phyloP scores from a whole-genome alignment of 495 filamentous ascomycete species.

The Penicillium arizonense region DNA sequence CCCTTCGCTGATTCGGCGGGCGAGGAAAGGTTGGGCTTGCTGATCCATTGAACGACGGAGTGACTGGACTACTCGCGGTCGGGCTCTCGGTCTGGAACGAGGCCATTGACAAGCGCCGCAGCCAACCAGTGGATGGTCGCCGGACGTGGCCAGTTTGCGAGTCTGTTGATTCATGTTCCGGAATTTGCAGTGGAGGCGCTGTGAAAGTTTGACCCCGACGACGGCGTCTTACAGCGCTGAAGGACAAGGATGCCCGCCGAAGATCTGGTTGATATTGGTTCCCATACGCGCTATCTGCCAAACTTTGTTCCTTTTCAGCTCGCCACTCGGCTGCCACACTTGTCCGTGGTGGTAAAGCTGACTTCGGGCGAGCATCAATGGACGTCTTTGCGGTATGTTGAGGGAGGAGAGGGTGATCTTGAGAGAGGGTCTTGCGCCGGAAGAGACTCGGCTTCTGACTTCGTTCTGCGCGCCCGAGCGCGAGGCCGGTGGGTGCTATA shows the following conservation, averaged over 20 bases:
- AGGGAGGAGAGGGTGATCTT: slow-evolving; percentile 20
- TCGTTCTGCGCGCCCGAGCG: slow-evolving; percentile 58
- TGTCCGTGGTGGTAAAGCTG: slow-evolving; percentile 21
- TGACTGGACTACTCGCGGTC: slow-evolving; percentile 63
- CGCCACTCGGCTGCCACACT: slow-evolving; percentile 10
- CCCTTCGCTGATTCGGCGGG: slow-evolving; percentile 43
- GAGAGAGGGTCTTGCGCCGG: slow-evolving; percentile 29
- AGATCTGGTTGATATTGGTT: slow-evolving; percentile 15
- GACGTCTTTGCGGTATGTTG: slow-evolving; percentile 16
- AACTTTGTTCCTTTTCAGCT: slow-evolving; percentile 4
- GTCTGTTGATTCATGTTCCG: slow-evolving; percentile 34
- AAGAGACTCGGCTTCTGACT: slow-evolving; percentile 23
- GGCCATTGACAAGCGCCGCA: slow-evolving; percentile 69
- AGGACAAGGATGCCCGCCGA: slow-evolving; percentile 43
- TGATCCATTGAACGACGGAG: slow-evolving; percentile 71
- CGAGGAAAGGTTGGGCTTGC: slow-evolving; percentile 60
- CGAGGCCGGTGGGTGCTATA: slow-evolving; percentile 62
- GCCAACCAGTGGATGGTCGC: slow-evolving; percentile 66
- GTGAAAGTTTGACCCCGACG: slow-evolving; percentile 42
- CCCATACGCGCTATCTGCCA: slow-evolving; percentile 6
- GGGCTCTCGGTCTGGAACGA: slow-evolving; percentile 72
- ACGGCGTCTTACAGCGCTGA: slow-evolving; percentile 50
- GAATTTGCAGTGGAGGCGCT: slow-evolving; percentile 28
- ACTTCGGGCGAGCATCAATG: slow-evolving; percentile 25
- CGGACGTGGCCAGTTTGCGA: slow-evolving; percentile 37